These are phyloP conservation scores for Rhizophagus prolifer DNA, from an alignment of 192 early-diverging fungal genomes.

Conservation along the genomic window DNA sequence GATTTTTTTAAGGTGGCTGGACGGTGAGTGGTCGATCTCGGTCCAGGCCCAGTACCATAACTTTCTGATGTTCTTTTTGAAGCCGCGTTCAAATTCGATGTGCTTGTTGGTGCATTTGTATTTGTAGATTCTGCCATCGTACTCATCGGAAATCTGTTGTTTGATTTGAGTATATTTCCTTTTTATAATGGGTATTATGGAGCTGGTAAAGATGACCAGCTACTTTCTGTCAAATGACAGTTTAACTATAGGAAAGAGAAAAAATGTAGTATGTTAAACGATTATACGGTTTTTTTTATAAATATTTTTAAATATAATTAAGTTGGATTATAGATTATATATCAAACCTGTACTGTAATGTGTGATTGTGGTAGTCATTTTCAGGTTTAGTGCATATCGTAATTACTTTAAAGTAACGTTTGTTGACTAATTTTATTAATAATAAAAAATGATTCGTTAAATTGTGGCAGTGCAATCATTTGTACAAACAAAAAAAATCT, in stretches of 20 bases:
- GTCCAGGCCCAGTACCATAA: neutral
- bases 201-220: neutral
- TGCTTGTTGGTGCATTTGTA: neutral
- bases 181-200: neutral
- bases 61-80: neutral
- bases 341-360: too few relatives aligned
- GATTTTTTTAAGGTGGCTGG: constrained; percentile 5
- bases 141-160: neutral
- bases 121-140: neutral
- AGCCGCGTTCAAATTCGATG: neutral
- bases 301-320: neutral
- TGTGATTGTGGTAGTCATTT: neutral
- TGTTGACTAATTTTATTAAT: too few relatives aligned
- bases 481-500: neutral
- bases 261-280: neutral
- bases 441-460: neutral
- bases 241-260: neutral
- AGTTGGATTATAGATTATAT: neutral
- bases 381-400: neutral
- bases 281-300: too few relatives aligned
- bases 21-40: neutral
- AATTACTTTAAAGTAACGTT: too few relatives aligned
- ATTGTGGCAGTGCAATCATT: neutral
- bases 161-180: neutral
- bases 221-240: neutral